These are phyloP conservation scores for Nyctanthes arbortristis DNA, from an alignment of 257 asterid genomes.

Conservation along the genomic window DNA sequence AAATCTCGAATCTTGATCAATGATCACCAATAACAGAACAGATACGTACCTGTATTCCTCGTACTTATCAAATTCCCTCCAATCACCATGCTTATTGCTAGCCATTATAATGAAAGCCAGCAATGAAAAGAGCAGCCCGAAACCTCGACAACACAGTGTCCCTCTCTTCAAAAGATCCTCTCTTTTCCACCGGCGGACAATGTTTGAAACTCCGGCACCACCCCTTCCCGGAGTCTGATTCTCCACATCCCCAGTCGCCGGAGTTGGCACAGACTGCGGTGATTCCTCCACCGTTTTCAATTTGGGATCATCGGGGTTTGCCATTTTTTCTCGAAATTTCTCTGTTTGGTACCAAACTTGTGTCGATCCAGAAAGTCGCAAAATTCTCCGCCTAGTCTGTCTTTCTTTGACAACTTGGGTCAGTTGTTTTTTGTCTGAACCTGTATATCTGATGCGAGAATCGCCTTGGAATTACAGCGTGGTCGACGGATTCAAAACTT, in stretches of 20 bases:
- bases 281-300: constrained; percentile 1
- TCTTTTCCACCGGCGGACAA: constrained; percentile 52
- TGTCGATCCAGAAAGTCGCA: background rate
- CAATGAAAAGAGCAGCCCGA: constrained; percentile 57
- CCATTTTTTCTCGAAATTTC: constrained; percentile 25
- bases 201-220: constrained; percentile 25
- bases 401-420: constrained; percentile 10
- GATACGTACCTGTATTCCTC: constrained; percentile 63
- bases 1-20: background rate
- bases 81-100: constrained; percentile 66
- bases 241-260: constrained; percentile 42
- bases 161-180: constrained; percentile 55
- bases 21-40: background rate
- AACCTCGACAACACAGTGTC: constrained; percentile 40
- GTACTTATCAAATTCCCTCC: constrained; percentile 59
- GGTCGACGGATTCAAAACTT: background rate
- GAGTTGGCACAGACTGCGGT: constrained; percentile 18
- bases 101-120: constrained; percentile 76
- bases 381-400: background rate
- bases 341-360: too few species aligned
- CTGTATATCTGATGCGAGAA: background rate
- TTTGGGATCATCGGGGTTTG: constrained; percentile 27
- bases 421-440: background rate
- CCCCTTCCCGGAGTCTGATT: constrained; percentile 36
- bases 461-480: background rate